Evolutionary conservation across 1,284 basidiomycete species (phyloP).

Genomic region (Vanrija sp.): DNA sequence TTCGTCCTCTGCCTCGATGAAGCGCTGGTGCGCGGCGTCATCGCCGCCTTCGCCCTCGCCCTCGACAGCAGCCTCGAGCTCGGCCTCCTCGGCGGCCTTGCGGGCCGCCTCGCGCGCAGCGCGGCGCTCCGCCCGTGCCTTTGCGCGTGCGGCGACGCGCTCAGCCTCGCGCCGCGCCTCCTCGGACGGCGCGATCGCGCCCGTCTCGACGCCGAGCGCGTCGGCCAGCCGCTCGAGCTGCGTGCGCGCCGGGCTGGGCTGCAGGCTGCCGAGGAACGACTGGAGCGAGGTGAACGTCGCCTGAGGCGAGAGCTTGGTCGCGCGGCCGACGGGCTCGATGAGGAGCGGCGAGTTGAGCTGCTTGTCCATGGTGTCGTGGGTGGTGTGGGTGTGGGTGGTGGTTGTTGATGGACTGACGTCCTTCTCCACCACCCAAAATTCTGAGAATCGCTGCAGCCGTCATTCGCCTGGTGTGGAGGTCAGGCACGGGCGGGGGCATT

Average conservation of each 20-base stretch:
- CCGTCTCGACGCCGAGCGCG: conserved; percentile 44
- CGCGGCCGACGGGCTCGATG: conserved; percentile 29
- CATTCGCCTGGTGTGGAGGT: too few species aligned
- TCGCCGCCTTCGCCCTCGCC: conserved; percentile 7
- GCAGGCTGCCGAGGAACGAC: conserved; percentile 27
- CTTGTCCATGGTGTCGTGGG: conserved; percentile 34
- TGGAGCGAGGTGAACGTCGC: conserved; percentile 34
- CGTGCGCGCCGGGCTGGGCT: conserved; percentile 32
- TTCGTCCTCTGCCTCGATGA: conserved; percentile 15
- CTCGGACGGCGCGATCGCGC: conserved; percentile 35
- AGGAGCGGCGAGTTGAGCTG: conserved; percentile 43
- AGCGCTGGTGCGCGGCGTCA: conserved; percentile 5
- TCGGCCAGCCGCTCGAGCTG: conserved; percentile 47
- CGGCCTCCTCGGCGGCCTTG: conserved; percentile 17
- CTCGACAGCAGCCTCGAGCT: conserved; percentile 21
- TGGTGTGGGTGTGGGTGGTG: background rate
- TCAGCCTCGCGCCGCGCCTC: conserved; percentile 32
- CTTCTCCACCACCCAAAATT: background rate
- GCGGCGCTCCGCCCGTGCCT: conserved; percentile 22
- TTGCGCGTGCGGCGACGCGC: conserved; percentile 25
- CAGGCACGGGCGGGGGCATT: too few species aligned
- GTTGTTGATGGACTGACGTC: background rate
- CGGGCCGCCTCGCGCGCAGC: conserved; percentile 19
- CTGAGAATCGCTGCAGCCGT: background rate
- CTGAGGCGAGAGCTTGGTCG: conserved; percentile 26